Evolutionary conservation across 306 rosid genomes (phyloP), one percentile per base, ranked within the genome.

Genomic region (Pyrus betulifolia): DNA sequence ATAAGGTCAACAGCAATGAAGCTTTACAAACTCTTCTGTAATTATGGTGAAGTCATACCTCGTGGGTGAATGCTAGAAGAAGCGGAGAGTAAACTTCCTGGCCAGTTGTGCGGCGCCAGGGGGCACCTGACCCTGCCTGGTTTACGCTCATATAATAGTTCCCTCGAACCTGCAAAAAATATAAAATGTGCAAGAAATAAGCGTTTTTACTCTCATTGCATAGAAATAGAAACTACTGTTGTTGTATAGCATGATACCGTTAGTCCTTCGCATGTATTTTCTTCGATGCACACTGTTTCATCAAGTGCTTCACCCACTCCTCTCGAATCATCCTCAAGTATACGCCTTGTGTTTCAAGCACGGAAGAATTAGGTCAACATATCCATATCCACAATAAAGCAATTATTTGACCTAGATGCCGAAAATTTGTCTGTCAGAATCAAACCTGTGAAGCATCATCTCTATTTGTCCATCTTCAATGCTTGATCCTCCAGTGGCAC

Each of bases 361-460:
- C 2, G 14, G 12, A 38, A 77, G 11, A 9, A 38, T 71, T 68
- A 77, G 69, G 60, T 69, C 76, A 30, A 69, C 74, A 69, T 42
- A 15, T 5, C 25, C 27, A 44, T 46, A n/a, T 57, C 23, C 59
- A 55, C 7, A 17, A 23, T 57, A 64, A 35, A 33, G 59, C 25
- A 54, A 19, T 65, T 60, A 33, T 27, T 30, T 66, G 71, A 74
- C 28, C 46, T 49, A 31, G 65, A 78, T 38, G 69, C 61, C 75
- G 49, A 40, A 59, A 49, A 69, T 22, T 5, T 27, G n/a, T 60
- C 23, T 21, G 11, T 33, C 8, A 49, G 54, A 74, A 27, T 54
- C 68, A 38, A 85, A 94, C 98, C 98, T 94, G 45, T 94, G 98
- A 70, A 94, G 88, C 98, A 94, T 94, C 30, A 94, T 70, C 82